phyloP scores from a whole-genome alignment of 2,329 filamentous ascomycete species.

The Colletotrichum noveboracense region DNA sequence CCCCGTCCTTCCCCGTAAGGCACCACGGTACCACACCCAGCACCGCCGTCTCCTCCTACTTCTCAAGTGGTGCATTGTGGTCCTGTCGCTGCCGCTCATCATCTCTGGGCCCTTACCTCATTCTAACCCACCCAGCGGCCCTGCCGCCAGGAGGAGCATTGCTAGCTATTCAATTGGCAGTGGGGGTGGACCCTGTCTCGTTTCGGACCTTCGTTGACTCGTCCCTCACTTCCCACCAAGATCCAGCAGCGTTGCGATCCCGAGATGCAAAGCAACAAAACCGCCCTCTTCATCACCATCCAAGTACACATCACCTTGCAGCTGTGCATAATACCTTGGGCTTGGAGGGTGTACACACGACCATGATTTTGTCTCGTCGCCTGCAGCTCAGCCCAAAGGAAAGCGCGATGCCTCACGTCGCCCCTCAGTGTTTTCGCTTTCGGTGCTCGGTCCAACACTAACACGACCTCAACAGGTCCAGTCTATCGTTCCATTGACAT shows the following conservation, averaged over 20 bases:
- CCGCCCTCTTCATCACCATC: neutral
- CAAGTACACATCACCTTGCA: neutral
- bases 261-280: neutral
- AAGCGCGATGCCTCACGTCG: neutral
- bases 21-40: neutral
- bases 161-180: neutral
- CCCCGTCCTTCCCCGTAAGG: neutral
- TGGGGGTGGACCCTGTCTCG: constrained; percentile 18
- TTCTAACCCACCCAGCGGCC: neutral
- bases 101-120: constrained; percentile 2
- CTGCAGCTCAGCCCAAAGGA: neutral
- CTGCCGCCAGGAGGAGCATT: neutral
- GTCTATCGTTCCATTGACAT: neutral
- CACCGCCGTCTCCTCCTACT: neutral
- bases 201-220: constrained; percentile 10
- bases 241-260: neutral
- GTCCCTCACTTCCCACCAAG: neutral
- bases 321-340: neutral
- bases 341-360: neutral
- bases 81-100: neutral
- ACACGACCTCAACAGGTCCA: neutral
- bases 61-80: neutral
- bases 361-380: neutral
- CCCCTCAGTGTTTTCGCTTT: neutral
- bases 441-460: neutral